phyloP scores from a whole-genome alignment of 2,329 filamentous ascomycete genomes.

The Sporothrix dimorphospora region DNA sequence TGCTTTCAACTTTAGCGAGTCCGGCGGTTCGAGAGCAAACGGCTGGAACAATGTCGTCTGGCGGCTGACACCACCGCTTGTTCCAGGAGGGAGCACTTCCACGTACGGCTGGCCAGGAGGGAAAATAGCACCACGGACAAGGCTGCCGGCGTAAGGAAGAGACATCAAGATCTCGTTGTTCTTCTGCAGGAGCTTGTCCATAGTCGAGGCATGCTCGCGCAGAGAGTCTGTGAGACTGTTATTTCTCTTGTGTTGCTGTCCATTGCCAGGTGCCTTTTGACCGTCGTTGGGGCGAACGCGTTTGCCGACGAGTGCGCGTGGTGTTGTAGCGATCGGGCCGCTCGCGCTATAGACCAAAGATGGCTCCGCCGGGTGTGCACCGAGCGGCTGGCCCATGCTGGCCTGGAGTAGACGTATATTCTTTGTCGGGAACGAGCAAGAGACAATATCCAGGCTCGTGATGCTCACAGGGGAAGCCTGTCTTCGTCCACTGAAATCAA shows the following conservation, averaged over 20 bases:
- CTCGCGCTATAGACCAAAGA: conserved; percentile 51
- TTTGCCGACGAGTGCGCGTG: conserved; percentile 61
- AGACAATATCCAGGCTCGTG: conserved; percentile 63
- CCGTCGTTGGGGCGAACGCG: conserved; percentile 52
- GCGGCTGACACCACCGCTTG: conserved; percentile 49
- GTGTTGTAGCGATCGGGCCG: conserved; percentile 61
- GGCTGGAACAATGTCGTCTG: conserved; percentile 59
- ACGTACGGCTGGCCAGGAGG: conserved; percentile 83
- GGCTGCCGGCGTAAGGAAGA: conserved; percentile 73
- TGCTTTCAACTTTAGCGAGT: conserved; percentile 49
- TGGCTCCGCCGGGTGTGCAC: conserved; percentile 60
- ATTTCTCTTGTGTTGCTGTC: conserved; percentile 72
- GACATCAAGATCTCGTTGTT: conserved; percentile 63
- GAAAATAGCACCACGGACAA: conserved; percentile 84
- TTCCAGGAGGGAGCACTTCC: conserved; percentile 61
- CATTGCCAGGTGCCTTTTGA: conserved; percentile 40
- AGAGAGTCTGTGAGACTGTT: conserved; percentile 86
- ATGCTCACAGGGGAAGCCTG: conserved; percentile 60
- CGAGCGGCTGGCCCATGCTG: conserved; percentile 49
- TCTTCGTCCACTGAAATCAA: conserved; percentile 40
- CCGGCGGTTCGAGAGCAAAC: conserved; percentile 36
- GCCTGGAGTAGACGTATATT: conserved; percentile 46
- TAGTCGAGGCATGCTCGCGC: conserved; percentile 62
- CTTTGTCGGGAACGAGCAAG: conserved; percentile 66
- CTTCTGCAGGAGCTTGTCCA: conserved; percentile 55